Conservation (phyloP, 2,329 filamentous ascomycete species). For the Xylaria sp. region DNA sequence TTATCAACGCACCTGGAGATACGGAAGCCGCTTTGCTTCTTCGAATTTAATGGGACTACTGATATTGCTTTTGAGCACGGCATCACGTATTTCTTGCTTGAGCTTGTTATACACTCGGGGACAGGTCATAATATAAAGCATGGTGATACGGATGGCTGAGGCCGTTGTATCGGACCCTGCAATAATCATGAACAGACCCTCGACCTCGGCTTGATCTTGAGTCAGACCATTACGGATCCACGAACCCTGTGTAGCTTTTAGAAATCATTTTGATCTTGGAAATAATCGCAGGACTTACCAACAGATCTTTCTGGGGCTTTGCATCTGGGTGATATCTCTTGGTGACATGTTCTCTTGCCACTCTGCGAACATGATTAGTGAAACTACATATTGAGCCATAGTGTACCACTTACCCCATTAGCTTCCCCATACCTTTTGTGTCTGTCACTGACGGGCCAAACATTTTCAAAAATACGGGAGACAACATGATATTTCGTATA, state of each 20-base stretch:
- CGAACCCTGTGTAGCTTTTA: conserved; percentile 17
- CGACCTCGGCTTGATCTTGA: conserved; percentile 15
- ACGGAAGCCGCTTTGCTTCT: conserved; percentile 44
- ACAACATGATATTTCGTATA: conserved; percentile 52
- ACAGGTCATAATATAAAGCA: conserved; percentile 29
- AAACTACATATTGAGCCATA: background rate
- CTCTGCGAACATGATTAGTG: conserved; percentile 2
- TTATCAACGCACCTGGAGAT: conserved; percentile 40
- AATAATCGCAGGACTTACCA: conserved; percentile 7
- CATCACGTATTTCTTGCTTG: conserved; percentile 27
- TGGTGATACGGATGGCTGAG: conserved; percentile 10
- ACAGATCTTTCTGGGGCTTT: conserved; percentile 20
- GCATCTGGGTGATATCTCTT: conserved; percentile 23
- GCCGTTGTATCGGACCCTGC: conserved; percentile 31
- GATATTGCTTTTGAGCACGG: background rate
- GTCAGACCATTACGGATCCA: conserved; percentile 26
- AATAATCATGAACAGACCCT: conserved; percentile 23
- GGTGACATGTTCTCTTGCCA: conserved; percentile 11
- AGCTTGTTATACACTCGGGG: conserved; percentile 28
- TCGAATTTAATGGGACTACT: conserved; percentile 21
- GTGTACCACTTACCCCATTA: conserved; percentile 42
- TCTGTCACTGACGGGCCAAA: conserved; percentile 52
- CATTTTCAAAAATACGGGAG: conserved; percentile 47
- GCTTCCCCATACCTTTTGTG: conserved; percentile 44
- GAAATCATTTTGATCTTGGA: background rate